Conservation (phyloP, 495 filamentous ascomycete genomes). For the Chaetomium cochliodes region DNA sequence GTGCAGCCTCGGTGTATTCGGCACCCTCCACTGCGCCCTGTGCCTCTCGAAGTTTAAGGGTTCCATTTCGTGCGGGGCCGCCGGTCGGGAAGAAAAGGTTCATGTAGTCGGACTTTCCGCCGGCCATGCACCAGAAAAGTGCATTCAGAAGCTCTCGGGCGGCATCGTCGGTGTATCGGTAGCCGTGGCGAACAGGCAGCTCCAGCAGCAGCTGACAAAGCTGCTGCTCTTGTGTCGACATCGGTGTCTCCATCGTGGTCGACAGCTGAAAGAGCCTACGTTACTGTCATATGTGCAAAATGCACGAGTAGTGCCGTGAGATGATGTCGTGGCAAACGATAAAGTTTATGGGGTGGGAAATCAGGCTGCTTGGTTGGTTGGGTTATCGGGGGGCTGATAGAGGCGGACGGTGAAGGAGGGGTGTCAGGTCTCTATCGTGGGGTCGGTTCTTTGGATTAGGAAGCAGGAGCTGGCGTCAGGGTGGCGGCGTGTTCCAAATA, state of each 20-base stretch:
- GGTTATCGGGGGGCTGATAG: conserved; percentile 1
- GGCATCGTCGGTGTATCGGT: conserved; percentile 70
- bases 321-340: neutral
- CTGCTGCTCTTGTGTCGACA: conserved; percentile 73
- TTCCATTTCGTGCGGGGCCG: conserved; percentile 50
- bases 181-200: conserved; percentile 64
- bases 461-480: neutral
- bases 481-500: neutral
- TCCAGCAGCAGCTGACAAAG: conserved; percentile 74
- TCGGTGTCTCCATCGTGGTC: conserved; percentile 42
- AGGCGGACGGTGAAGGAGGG: neutral
- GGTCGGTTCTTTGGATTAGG: neutral
- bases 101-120: conserved; percentile 68
- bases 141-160: conserved; percentile 66
- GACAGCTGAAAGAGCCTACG: conserved; percentile 14
- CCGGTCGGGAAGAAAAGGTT: conserved; percentile 76
- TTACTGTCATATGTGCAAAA: conserved; percentile 14
- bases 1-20: conserved; percentile 88
- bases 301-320: neutral
- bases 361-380: conserved; percentile 1
- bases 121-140: conserved; percentile 83
- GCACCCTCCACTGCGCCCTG: conserved; percentile 92
- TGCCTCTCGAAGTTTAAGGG: conserved; percentile 74
- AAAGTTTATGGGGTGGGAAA: neutral
- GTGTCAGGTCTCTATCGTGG: neutral